Percentiles rank a stretch among this genome's conserved stretches.
These are phyloP conservation scores for Elongisporangium senticosum DNA, from an alignment of 352 stramenopile species.

Conservation along the genomic window DNA sequence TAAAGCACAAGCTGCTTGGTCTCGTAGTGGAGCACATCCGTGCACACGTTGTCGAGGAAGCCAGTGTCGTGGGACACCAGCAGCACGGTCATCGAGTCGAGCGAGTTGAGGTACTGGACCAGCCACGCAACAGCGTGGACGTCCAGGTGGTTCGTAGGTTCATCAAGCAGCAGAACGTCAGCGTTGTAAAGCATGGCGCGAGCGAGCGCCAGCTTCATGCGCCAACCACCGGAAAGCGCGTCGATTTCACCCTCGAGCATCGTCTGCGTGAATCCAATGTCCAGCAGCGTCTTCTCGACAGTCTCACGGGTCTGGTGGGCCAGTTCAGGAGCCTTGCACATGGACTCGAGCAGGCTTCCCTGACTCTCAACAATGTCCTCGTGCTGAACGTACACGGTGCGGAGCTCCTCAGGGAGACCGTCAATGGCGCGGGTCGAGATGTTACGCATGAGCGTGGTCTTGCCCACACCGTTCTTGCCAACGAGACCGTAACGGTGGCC, in stretches of 20 bases:
- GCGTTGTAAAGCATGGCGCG: slow-evolving; percentile 93
- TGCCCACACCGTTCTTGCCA: slow-evolving; percentile 95
- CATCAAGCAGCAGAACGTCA: slow-evolving; percentile 96
- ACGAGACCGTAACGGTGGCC: slow-evolving; percentile 95
- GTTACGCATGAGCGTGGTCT: slow-evolving; percentile 94
- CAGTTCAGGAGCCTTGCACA: slow-evolving; percentile 64
- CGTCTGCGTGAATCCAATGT: slow-evolving; percentile 91
- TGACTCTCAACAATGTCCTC: slow-evolving; percentile 93
- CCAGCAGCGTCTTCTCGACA: slow-evolving; percentile 76
- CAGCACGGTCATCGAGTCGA: slow-evolving; percentile 93
- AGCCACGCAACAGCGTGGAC: slow-evolving; percentile 97
- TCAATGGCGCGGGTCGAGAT: slow-evolving; percentile 89
- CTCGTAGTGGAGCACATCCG: slow-evolving; percentile 95
- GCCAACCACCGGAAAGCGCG: slow-evolving; percentile 92
- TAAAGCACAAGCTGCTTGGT: slow-evolving; percentile 95
- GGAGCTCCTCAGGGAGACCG: slow-evolving; percentile 86
- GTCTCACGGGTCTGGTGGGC: slow-evolving; percentile 63
- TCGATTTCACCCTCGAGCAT: slow-evolving; percentile 93
- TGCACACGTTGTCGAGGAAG: slow-evolving; percentile 96
- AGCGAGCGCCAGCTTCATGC: slow-evolving; percentile 96
- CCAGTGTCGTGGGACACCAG: slow-evolving; percentile 97
- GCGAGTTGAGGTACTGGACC: slow-evolving; percentile 94
- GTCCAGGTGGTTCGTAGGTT: slow-evolving; percentile 94
- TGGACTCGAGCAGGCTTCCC: slow-evolving; percentile 59
- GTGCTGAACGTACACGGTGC: slow-evolving; percentile 96